A percentile compares a stretch with the other conserved stretches of the same genome.
Evolutionary conservation across 1,284 basidiomycete species (phyloP).

Genomic region (Hemileia vastatrix): DNA sequence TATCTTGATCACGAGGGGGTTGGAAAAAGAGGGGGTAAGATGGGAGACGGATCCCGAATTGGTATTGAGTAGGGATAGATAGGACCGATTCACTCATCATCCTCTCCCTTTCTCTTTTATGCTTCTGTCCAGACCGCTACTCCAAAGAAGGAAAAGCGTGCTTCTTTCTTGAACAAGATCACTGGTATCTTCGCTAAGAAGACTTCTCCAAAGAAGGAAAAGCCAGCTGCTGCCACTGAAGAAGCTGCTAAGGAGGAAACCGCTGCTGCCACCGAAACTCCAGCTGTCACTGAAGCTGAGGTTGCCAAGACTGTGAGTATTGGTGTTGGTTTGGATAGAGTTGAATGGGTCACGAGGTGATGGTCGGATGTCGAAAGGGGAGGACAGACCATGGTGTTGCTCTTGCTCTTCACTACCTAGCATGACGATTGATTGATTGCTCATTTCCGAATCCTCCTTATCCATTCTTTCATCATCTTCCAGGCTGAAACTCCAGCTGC

Average conservation of each 20-base stretch:
- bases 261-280: slow-evolving; percentile 23
- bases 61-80: background rate
- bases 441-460: too few relatives aligned
- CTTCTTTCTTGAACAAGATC: slow-evolving; percentile 32
- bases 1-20: too few relatives aligned
- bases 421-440: too few relatives aligned
- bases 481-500: background rate
- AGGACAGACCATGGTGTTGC: background rate
- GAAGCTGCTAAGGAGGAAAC: slow-evolving; percentile 27
- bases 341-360: background rate
- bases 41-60: background rate
- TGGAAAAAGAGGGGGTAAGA: too few relatives aligned
- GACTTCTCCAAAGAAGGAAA: slow-evolving; percentile 8
- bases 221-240: slow-evolving; percentile 24
- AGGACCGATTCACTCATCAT: background rate
- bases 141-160: slow-evolving; percentile 39
- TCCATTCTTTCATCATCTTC: background rate
- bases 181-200: slow-evolving; percentile 30
- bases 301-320: background rate
- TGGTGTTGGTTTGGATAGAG: background rate
- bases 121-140: slow-evolving; percentile 7
- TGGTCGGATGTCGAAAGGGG: background rate
- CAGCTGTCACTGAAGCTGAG: background rate
- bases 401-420: too few relatives aligned
- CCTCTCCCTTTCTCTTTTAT: background rate